Conservation (phyloP, 2,329 filamentous ascomycete species). For the Diaporthe sp. region DNA sequence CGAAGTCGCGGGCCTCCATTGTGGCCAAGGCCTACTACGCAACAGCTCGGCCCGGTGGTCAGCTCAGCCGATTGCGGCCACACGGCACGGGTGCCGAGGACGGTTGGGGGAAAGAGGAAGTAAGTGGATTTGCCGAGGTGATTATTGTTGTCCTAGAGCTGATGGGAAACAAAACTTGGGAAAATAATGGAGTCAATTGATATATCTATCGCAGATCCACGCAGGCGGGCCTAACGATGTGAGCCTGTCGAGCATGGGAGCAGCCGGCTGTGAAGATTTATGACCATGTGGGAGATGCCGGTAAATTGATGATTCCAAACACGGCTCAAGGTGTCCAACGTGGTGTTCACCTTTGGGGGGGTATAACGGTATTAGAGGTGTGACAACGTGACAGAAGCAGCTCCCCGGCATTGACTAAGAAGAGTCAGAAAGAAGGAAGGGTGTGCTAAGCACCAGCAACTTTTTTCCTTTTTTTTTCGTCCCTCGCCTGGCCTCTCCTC, state of each 20-base stretch:
- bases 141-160: not conserved
- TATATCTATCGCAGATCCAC: not conserved
- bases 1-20: slow-evolving; percentile 25
- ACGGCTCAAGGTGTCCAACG: not conserved
- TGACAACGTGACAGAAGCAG: not conserved
- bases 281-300: not conserved
- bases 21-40: not conserved
- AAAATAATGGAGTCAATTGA: not conserved
- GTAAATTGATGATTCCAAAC: slow-evolving; percentile 1
- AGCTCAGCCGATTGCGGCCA: not conserved
- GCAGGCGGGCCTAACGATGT: not conserved
- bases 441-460: not conserved
- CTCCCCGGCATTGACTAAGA: not conserved
- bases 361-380: not conserved
- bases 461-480: not conserved
- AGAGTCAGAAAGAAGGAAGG: not conserved
- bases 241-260: not conserved
- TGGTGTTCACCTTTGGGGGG: not conserved
- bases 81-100: not conserved
- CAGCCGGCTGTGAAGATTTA: not conserved
- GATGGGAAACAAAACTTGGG: not conserved
- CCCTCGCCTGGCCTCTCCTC: not conserved
- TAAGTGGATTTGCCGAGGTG: not conserved
- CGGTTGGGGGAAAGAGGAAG: not conserved
- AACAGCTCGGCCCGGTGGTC: not conserved